phyloP scores from a whole-genome alignment of 164 flowering plant species.

The Nelumbo lutea region DNA sequence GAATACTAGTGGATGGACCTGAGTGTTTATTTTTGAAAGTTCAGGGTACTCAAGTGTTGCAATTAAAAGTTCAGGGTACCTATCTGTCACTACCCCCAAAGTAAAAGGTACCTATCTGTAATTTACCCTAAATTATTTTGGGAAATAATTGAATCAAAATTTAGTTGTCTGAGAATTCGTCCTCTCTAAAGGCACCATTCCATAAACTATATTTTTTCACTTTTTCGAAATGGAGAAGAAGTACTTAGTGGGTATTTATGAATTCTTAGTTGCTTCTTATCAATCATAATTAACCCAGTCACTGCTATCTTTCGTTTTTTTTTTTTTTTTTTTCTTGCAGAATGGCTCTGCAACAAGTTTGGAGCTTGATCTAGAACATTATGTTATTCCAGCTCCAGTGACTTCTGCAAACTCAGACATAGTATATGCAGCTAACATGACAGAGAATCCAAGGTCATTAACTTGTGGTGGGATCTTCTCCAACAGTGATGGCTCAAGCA shows the following conservation, averaged over 20 bases:
- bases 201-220: not conserved
- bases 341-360: slow-evolving; percentile 69
- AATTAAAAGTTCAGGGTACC: too few species aligned
- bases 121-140: not conserved
- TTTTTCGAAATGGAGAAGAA: not conserved
- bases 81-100: too few species aligned
- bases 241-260: not conserved
- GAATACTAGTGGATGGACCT: too few species aligned
- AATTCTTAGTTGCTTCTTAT: not conserved
- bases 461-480: slow-evolving; percentile 37
- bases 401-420: slow-evolving; percentile 46
- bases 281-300: not conserved
- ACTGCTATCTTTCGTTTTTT: not conserved
- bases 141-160: too few species aligned
- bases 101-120: too few species aligned
- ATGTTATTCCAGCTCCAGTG: slow-evolving; percentile 88
- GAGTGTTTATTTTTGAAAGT: too few species aligned
- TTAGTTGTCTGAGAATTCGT: not conserved
- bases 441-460: slow-evolving; percentile 79
- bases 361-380: slow-evolving; percentile 97
- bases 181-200: not conserved
- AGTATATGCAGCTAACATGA: slow-evolving; percentile 84
- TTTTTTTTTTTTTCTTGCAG: slow-evolving; percentile 28
- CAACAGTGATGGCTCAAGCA: slow-evolving; percentile 31
- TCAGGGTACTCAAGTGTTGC: too few species aligned